phyloP scores from a whole-genome alignment of 805 yeast species.

The Cyberlindnera euphorbiiphila region DNA sequence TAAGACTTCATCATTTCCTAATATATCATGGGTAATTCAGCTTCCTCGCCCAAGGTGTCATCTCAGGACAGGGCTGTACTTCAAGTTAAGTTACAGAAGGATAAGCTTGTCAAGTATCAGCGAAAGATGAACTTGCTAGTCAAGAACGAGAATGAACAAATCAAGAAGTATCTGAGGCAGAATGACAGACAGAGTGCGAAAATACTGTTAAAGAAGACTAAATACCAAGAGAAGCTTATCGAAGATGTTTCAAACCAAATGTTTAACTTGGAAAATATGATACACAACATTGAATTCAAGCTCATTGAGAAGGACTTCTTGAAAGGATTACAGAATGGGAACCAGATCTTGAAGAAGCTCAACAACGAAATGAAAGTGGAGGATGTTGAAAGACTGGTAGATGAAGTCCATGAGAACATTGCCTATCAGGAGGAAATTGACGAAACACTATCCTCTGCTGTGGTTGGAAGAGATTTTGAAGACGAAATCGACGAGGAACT shows the following conservation, averaged over 20 bases:
- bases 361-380: conserved; percentile 77
- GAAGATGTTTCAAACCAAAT: conserved; percentile 72
- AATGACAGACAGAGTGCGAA: conserved; percentile 49
- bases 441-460: conserved; percentile 41
- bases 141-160: conserved; percentile 47
- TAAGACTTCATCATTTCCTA: too few species aligned
- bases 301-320: conserved; percentile 82
- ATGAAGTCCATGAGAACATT: conserved; percentile 78
- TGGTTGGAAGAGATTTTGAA: conserved; percentile 38
- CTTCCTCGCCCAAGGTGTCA: conserved; percentile 50
- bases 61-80: conserved; percentile 82
- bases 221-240: conserved; percentile 75
- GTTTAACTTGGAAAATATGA: conserved; percentile 72
- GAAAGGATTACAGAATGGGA: conserved; percentile 78
- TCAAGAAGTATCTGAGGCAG: conserved; percentile 28
- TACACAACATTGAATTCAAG: conserved; percentile 82
- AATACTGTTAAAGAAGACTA: conserved; percentile 67
- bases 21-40: conserved; percentile 28
- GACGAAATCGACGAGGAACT: conserved; percentile 67
- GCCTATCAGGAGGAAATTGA: conserved; percentile 74
- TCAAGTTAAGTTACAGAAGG: conserved; percentile 85
- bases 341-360: conserved; percentile 64
- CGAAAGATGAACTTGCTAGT: conserved; percentile 52
- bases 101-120: conserved; percentile 68
- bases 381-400: conserved; percentile 76